These are phyloP conservation scores for Cochlearia excelsa DNA, from an alignment of 345 rosid species.

Conservation along the genomic window DNA sequence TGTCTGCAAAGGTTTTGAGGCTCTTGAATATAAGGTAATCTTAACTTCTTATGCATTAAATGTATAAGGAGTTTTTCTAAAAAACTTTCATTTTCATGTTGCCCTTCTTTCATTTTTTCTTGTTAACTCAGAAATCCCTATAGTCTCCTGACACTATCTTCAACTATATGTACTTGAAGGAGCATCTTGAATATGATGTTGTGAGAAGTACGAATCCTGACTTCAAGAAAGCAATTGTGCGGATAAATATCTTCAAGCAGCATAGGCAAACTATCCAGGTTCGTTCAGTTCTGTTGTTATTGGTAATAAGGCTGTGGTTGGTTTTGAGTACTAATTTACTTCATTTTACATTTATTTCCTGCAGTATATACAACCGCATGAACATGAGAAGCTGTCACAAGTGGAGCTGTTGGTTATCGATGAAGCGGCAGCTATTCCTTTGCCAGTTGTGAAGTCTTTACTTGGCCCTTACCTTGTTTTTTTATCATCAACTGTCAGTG, in stretches of 20 bases:
- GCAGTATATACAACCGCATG: slow-evolving; percentile 98
- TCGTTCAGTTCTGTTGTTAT: slow-evolving; percentile 62
- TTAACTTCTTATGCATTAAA: neutral
- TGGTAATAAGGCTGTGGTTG: slow-evolving; percentile 11
- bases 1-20: slow-evolving; percentile 79
- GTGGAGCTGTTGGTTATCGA: slow-evolving; percentile 93
- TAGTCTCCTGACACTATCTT: slow-evolving; percentile 20
- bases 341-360: slow-evolving; percentile 23
- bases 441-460: slow-evolving; percentile 86
- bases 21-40: slow-evolving; percentile 80
- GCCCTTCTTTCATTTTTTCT: slow-evolving; percentile 2
- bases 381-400: slow-evolving; percentile 91
- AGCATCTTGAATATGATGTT: slow-evolving; percentile 83
- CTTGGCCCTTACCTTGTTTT: slow-evolving; percentile 93
- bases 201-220: slow-evolving; percentile 77
- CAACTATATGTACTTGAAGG: slow-evolving; percentile 45
- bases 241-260: slow-evolving; percentile 83
- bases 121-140: slow-evolving; percentile 9
- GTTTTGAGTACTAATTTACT: slow-evolving; percentile 7
- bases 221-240: slow-evolving; percentile 70
- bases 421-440: slow-evolving; percentile 99
- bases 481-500: slow-evolving; percentile 95
- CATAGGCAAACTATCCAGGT: slow-evolving; percentile 98
- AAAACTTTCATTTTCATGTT: slow-evolving; percentile 40
- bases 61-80: no score